Percentiles rank a stretch among this genome's conserved stretches.
These are phyloP conservation scores for Thyridium curvatum DNA, from an alignment of 2,329 filamentous ascomycete genomes.

Conservation along the genomic window DNA sequence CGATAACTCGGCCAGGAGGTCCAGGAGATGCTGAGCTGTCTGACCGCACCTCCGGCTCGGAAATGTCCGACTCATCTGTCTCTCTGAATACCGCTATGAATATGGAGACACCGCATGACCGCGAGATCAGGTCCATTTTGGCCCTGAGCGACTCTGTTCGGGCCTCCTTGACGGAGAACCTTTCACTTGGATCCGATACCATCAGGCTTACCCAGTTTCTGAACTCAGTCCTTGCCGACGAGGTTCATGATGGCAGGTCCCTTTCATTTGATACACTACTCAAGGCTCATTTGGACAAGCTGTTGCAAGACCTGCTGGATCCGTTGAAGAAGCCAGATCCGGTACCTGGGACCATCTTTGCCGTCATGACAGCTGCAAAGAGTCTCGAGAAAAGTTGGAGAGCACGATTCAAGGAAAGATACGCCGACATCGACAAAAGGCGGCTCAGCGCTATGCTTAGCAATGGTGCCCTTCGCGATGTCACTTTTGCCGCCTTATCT, in stretches of 20 bases:
- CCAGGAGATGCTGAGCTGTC: too few species aligned
- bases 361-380: conserved; percentile 28
- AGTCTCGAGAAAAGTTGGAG: conserved; percentile 36
- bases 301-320: conserved; percentile 33
- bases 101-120: not conserved
- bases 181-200: conserved; percentile 21
- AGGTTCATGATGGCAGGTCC: conserved; percentile 21
- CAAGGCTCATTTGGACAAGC: conserved; percentile 32
- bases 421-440: conserved; percentile 37
- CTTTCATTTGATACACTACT: conserved; percentile 33
- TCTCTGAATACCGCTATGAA: not conserved
- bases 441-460: conserved; percentile 27
- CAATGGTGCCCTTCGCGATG: conserved; percentile 31
- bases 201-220: conserved; percentile 33
- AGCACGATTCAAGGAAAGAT: conserved; percentile 34
- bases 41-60: not conserved
- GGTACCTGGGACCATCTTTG: conserved; percentile 20
- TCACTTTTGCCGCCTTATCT: conserved; percentile 28
- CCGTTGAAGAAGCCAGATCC: conserved; percentile 18
- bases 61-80: not conserved
- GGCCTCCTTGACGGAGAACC: conserved; percentile 21
- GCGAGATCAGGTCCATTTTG: conserved; percentile 16
- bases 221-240: conserved; percentile 28
- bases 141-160: conserved; percentile 36
- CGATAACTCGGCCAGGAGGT: too few species aligned